A percentile compares a stretch with the other conserved stretches of the same genome.
Conservation (phyloP, 805 yeast genomes). For the Lipomyces spencermartinsiae region DNA sequence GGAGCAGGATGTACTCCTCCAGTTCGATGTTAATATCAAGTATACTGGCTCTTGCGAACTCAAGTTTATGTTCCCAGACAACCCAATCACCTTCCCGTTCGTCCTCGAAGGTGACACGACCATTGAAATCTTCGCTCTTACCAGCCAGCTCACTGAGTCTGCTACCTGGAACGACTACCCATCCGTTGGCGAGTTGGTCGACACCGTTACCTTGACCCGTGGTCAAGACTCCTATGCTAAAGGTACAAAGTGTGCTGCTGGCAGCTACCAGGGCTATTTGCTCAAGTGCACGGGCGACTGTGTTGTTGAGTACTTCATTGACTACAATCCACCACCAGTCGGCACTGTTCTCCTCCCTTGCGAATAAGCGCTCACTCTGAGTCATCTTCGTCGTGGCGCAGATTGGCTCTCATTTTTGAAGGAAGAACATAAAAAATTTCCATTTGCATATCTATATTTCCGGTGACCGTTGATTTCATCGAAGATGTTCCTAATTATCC, state of each 20-base stretch:
- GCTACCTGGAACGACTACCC: slow-evolving; percentile 38
- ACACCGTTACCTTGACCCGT: slow-evolving; percentile 32
- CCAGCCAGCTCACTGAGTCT: slow-evolving; percentile 18
- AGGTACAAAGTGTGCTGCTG: slow-evolving; percentile 24
- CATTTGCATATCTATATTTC: neutral
- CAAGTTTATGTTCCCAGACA: slow-evolving; percentile 36
- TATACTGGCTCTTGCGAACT: slow-evolving; percentile 36
- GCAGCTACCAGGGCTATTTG: slow-evolving; percentile 28
- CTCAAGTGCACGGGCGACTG: slow-evolving; percentile 38
- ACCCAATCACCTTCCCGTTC: slow-evolving; percentile 35
- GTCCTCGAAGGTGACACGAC: slow-evolving; percentile 35
- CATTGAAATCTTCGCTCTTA: slow-evolving; percentile 29
- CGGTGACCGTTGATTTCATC: no score
- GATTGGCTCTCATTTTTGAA: neutral
- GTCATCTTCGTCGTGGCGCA: neutral
- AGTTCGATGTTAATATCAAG: slow-evolving; percentile 29
- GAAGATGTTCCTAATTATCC: no score
- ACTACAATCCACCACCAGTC: slow-evolving; percentile 39
- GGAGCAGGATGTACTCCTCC: slow-evolving; percentile 37
- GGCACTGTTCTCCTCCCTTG: slow-evolving; percentile 38
- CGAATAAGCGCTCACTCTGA: slow-evolving; percentile 7
- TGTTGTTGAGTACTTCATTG: slow-evolving; percentile 34
- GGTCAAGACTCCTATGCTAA: slow-evolving; percentile 29
- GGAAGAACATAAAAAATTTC: neutral
- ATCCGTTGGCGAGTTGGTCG: slow-evolving; percentile 31